A percentile compares a stretch with the other conserved stretches of the same genome.
phyloP scores from a whole-genome alignment of 805 yeast genomes.

The Pichia nanzhaoensis region DNA sequence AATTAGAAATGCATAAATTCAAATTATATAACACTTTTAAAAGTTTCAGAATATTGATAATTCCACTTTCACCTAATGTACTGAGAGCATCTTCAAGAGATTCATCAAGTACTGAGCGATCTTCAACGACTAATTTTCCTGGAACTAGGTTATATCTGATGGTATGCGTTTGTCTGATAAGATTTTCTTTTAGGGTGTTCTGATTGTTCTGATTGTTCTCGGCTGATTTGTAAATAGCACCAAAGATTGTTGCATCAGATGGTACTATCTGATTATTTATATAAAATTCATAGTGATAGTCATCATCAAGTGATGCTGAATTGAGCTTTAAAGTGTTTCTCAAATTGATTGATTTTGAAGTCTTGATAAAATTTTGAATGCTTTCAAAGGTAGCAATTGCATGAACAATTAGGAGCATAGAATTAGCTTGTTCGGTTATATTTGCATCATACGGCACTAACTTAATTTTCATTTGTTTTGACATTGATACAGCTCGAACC shows the following conservation, averaged over 20 bases:
- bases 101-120: conserved; percentile 31
- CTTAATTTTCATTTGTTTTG: conserved; percentile 61
- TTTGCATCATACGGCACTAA: conserved; percentile 36
- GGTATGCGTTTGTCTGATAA: conserved; percentile 35
- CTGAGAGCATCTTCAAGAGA: conserved; percentile 24
- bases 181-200: conserved; percentile 32
- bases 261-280: conserved; percentile 54
- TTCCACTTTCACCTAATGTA: conserved; percentile 27
- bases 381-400: conserved; percentile 56
- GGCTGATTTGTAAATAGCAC: conserved; percentile 49
- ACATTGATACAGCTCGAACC: conserved; percentile 52
- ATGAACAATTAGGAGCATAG: conserved; percentile 43
- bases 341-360: conserved; percentile 2
- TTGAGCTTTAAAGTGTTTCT: conserved; percentile 9
- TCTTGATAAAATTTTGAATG: conserved; percentile 40
- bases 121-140: conserved; percentile 45
- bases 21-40: conserved; percentile 42
- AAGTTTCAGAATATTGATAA: conserved; percentile 39
- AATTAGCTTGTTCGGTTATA: conserved; percentile 23
- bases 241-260: conserved; percentile 65
- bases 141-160: conserved; percentile 51
- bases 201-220: neutral
- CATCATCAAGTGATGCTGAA: conserved; percentile 16
- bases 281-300: conserved; percentile 46
- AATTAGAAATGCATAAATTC: conserved; percentile 20